A percentile compares a stretch with the other conserved stretches of the same genome.
phyloP scores from a whole-genome alignment of 345 rosid genomes.

The Streptanthus diversifolius region DNA sequence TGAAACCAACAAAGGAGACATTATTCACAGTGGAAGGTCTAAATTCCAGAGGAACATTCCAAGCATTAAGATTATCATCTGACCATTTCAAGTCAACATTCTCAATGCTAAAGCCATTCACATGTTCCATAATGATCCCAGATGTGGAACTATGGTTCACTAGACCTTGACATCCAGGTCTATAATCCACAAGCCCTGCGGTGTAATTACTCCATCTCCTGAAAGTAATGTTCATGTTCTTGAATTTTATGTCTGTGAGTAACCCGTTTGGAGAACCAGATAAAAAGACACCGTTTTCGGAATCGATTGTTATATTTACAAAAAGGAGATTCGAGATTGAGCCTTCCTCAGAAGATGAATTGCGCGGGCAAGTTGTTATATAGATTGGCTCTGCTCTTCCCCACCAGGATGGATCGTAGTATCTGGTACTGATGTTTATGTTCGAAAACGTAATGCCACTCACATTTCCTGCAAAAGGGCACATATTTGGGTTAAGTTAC shows the following conservation, averaged over 20 bases:
- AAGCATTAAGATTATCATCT: conserved; percentile 32
- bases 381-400: conserved; percentile 97
- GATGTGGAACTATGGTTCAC: conserved; percentile 59
- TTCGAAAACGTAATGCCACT: conserved; percentile 77
- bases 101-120: conserved; percentile 65
- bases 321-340: conserved; percentile 60
- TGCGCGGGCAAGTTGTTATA: conserved; percentile 68
- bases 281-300: conserved; percentile 81
- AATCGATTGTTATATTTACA: conserved; percentile 58
- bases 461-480: conserved; percentile 63
- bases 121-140: conserved; percentile 87
- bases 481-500: background rate
- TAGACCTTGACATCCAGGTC: conserved; percentile 88
- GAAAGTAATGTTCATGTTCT: conserved; percentile 55
- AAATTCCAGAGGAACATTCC: conserved; percentile 85
- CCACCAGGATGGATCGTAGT: conserved; percentile 90
- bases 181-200: conserved; percentile 73
- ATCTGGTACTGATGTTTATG: conserved; percentile 78
- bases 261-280: conserved; percentile 70
- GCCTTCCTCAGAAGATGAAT: conserved; percentile 48
- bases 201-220: conserved; percentile 63
- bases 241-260: conserved; percentile 61
- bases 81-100: conserved; percentile 78
- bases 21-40: conserved; percentile 71
- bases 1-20: conserved; percentile 62